Conservation (phyloP, 2,329 filamentous ascomycete species). For the Fragosphaeria purpurea region DNA sequence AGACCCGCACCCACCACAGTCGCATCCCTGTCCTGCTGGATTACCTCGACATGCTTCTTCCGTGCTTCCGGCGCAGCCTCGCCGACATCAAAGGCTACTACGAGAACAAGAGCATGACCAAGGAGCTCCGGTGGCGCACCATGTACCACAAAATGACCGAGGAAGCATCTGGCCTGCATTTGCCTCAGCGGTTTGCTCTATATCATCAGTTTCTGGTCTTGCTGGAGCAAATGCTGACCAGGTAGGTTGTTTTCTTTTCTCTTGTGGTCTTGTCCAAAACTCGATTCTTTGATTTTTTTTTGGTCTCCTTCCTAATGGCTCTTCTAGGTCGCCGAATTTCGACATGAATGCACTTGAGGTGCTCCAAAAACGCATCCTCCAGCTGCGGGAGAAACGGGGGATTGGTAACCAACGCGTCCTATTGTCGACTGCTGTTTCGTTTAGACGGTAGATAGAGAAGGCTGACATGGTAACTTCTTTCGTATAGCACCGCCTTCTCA, state of each 20-base stretch:
- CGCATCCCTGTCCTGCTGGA: conserved; percentile 42
- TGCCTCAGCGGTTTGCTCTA: conserved; percentile 43
- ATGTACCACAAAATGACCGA: conserved; percentile 48
- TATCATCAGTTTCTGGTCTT: conserved; percentile 45
- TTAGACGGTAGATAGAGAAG: too few species aligned
- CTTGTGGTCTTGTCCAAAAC: too few species aligned
- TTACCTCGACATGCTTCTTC: conserved; percentile 46
- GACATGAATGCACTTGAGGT: conserved; percentile 45
- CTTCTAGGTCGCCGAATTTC: conserved; percentile 37
- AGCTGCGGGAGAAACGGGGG: conserved; percentile 41
- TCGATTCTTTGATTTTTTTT: background rate
- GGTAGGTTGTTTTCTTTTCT: conserved; percentile 24
- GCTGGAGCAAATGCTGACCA: conserved; percentile 39
- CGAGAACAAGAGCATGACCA: conserved; percentile 37
- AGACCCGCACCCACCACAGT: conserved; percentile 39
- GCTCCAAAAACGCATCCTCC: conserved; percentile 37
- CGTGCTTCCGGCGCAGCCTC: conserved; percentile 42
- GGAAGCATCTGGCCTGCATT: conserved; percentile 39
- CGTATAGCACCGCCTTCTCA: conserved; percentile 20
- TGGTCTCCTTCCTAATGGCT: background rate
- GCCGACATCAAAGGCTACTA: conserved; percentile 42
- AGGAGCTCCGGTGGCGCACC: conserved; percentile 43
- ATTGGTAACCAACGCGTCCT: conserved; percentile 22
- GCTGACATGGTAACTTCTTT: too few species aligned
- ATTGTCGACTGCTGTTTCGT: too few species aligned